Evolutionary conservation across 257 asterid species (phyloP), one percentile per base, ranked within the genome.

Genomic region (Perilla frutescens): DNA sequence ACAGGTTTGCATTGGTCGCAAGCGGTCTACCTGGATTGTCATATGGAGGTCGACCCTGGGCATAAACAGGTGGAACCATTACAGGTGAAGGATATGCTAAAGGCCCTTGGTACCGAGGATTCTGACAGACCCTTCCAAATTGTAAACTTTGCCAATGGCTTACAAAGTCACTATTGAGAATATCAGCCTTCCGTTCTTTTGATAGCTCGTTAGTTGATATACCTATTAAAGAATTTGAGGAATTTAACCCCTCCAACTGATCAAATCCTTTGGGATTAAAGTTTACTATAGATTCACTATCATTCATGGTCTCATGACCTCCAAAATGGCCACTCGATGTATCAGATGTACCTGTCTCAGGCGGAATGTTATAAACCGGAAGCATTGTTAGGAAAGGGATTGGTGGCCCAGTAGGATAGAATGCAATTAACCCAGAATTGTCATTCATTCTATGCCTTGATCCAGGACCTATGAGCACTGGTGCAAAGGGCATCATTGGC

Each of bases 361-460:
- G 87, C 34, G 96, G 89, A 53, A 85, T 53, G 77, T 90, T 86
- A 74, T 89, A 90, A 11, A 92, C 54, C 3, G 99, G 96, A 62
- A 95, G 92, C 98, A 95, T 92, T 10, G 97, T 89, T 36, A 92
- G 63, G 72, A 92, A 95, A 13, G 98, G 99, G 75, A 95, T 87
- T 36, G 99, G 98, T 55, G 99, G 99, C 3, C 99, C 99, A 29
- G 98, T 92, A 41, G 96, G 98, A 75, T 86, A 89, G 76, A 95
- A 95, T 47, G 96, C 83, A 74, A 93, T 54, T 53, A 92, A 41
- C 69, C 91, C 98, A 43, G 97, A 86, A 78, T 84, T 86, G 51
- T 91, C 97, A 29, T 77, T 67, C 84, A 66, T 76, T 80, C 92
- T 83, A 74, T 87, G 86, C 74, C 80, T 87, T 54, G 90, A 82